Base-by-base conservation (phyloP, 2,329 filamentous ascomycete species). In the Aspergillus carbonarius region DNA sequence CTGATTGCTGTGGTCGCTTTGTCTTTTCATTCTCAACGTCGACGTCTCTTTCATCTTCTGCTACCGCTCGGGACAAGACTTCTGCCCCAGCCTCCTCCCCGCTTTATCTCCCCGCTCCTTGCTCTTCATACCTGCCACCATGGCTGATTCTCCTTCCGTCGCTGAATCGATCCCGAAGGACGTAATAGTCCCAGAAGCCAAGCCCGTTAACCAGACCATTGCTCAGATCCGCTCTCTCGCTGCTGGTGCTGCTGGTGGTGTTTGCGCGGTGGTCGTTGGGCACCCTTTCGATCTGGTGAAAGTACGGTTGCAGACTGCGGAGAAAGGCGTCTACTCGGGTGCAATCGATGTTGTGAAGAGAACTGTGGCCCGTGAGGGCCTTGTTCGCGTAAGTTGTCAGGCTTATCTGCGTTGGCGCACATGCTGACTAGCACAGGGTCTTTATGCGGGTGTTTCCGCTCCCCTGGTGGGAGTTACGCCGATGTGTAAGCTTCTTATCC, bases 241-340 rank as follows among this genome's bases (percentile, higher is more conserved):
- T 8, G 93, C 93, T 7, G 95, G 95, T 68, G 95, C 92, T 62
- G 96, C 96, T 60, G 95, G 95, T 67, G 95, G 95, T 68, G 78
- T 99, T 49, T 98, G 91, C 80, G 93, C 95, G 58, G 95, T 99
- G 56, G 75, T 99, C 42, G 93, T 98, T 60, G 90, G 95, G 58
- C 95, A 99, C 77, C 95, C 95, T 9, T 99, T 99, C 74, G 95
- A 99, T 75, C 83, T 99, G 68, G 93, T 98, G 76, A 99, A 99
- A 81, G 95, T 99, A 65, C 90, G 95, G 59, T 81, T 99, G 75
- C 95, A 99, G 82, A 99, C 95, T 2, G 92, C 95, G 35, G 93
- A 98, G 78, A 89, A 88, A 77, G 95, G 95, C 50, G 90, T 96
- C 35, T 99, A 99, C 79, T 89, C 82, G 35, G 88, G 90, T 47